Evolutionary conservation across 192 early-diverging fungal genomes (phyloP).

Genomic region (Diversispora eburnea): DNA sequence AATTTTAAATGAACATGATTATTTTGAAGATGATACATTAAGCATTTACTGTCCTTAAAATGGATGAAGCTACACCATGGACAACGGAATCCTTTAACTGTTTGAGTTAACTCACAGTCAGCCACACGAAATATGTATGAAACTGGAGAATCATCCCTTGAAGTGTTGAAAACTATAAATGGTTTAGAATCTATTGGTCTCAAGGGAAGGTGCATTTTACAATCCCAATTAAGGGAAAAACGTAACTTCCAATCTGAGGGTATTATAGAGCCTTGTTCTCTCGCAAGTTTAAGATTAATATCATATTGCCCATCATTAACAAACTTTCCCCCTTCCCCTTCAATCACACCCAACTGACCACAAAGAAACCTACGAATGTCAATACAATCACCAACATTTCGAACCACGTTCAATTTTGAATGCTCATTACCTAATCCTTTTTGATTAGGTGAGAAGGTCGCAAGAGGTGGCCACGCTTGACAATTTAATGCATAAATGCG

Average conservation of each 20-base stretch:
- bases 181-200: background rate
- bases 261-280: conserved; percentile 5
- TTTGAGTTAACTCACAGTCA: conserved; percentile 19
- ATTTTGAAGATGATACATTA: conserved; percentile 12
- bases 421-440: background rate
- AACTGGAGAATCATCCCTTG: background rate
- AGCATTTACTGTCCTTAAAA: background rate
- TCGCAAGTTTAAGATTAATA: background rate
- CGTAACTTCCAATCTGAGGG: conserved; percentile 9
- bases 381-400: background rate
- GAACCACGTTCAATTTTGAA: background rate
- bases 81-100: conserved; percentile 16
- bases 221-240: conserved; percentile 11
- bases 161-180: background rate
- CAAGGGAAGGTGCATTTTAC: conserved; percentile 5
- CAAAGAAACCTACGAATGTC: conserved; percentile 7
- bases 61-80: conserved; percentile 14
- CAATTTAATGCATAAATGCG: conserved; percentile 10
- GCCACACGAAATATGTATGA: conserved; percentile 16
- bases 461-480: background rate
- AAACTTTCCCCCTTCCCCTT: conserved; percentile 6
- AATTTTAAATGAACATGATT: conserved; percentile 26
- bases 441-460: background rate
- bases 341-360: conserved; percentile 4
- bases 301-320: conserved; percentile 19